Conservation (phyloP, 441 rosid species). For the Arabidopsis hybrid region DNA sequence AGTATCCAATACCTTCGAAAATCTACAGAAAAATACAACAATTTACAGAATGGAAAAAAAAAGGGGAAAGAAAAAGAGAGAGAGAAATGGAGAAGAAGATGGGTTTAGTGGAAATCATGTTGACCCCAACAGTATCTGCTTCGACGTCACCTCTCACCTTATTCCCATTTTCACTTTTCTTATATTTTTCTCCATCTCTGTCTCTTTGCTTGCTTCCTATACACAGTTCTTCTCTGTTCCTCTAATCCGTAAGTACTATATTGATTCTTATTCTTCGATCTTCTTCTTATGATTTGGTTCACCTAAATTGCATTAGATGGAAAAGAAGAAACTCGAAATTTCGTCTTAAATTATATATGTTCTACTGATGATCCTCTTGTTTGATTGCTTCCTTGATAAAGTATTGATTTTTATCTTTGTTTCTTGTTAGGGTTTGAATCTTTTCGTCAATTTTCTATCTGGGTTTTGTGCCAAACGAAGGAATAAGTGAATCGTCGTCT, state of each 20-base stretch:
- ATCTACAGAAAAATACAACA: background rate
- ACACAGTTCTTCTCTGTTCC: slow-evolving; percentile 20
- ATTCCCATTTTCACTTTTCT: slow-evolving; percentile 17
- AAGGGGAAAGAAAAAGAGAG: background rate
- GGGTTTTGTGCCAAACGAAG: slow-evolving; percentile 27
- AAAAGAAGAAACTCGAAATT: background rate
- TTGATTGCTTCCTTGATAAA: slow-evolving; percentile 15
- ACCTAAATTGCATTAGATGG: background rate
- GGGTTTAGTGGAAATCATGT: slow-evolving; percentile 62
- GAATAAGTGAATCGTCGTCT: slow-evolving; percentile 8
- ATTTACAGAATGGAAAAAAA: background rate
- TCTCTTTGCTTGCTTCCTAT: slow-evolving; percentile 8
- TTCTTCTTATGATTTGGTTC: background rate
- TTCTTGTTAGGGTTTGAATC: slow-evolving; percentile 22
- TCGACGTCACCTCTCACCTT: slow-evolving; percentile 46
- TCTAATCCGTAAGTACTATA: slow-evolving; percentile 45
- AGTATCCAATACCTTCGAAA: background rate
- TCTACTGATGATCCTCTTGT: slow-evolving; percentile 14
- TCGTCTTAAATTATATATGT: background rate
- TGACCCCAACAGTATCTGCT: slow-evolving; percentile 56
- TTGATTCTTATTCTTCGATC: background rate
- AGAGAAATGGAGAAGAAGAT: slow-evolving; percentile 46
- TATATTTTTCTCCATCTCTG: slow-evolving; percentile 13
- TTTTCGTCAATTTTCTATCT: slow-evolving; percentile 10
- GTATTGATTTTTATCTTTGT: slow-evolving; percentile 15